Conservation (phyloP, 352 stramenopile genomes). For the Globisporangium barbulae region DNA sequence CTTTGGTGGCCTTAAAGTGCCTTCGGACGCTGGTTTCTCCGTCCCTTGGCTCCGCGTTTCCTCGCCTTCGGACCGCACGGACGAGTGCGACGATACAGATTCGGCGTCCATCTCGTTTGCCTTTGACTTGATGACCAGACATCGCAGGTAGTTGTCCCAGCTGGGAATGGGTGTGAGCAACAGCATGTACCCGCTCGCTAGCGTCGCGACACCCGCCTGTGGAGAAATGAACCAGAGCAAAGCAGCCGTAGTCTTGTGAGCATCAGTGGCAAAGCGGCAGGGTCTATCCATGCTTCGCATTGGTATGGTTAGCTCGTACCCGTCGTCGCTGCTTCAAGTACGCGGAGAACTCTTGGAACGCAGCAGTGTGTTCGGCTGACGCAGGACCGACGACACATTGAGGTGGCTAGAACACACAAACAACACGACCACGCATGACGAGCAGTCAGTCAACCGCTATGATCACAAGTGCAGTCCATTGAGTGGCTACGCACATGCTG, state of each 20-base stretch:
- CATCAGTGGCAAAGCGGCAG: no score
- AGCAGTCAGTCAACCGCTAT: no score
- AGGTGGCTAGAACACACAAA: slow-evolving; percentile 32
- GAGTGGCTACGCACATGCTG: slow-evolving; percentile 40
- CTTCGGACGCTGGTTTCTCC: not conserved
- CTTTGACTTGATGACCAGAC: slow-evolving; percentile 49
- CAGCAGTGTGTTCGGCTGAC: slow-evolving; percentile 17
- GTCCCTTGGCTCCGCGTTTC: not conserved
- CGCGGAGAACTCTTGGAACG: slow-evolving; percentile 44
- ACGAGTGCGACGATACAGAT: slow-evolving; percentile 1
- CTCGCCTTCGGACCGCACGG: not conserved
- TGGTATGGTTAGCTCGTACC: slow-evolving; percentile 20
- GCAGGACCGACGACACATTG: slow-evolving; percentile 40
- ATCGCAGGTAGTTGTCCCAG: slow-evolving; percentile 38
- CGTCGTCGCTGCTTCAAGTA: slow-evolving; percentile 55
- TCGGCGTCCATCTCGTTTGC: slow-evolving; percentile 10
- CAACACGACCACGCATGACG: no score
- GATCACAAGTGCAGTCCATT: no score
- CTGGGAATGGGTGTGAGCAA: slow-evolving; percentile 48
- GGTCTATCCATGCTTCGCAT: no score
- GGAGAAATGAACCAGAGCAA: not conserved
- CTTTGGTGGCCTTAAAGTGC: slow-evolving; percentile 5
- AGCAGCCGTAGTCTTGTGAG: not conserved
- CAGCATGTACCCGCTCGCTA: slow-evolving; percentile 42
- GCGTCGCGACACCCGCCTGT: slow-evolving; percentile 55